Conservation (phyloP, 345 rosid species). For the Arabidopsis arenosa region DNA sequence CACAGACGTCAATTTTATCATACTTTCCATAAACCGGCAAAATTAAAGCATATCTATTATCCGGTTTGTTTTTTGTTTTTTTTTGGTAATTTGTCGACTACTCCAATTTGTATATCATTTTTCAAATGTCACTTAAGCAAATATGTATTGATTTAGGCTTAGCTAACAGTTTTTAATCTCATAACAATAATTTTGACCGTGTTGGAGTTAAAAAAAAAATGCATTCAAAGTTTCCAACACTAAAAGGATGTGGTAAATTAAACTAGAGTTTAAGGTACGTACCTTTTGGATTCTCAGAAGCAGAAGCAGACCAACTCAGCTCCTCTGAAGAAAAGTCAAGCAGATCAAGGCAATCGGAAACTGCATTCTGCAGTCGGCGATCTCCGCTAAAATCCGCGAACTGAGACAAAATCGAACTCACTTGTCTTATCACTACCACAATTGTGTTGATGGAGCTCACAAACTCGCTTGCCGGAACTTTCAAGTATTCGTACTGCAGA, state of each 20-base stretch:
- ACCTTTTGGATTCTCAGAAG: constrained; percentile 70
- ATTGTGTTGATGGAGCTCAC: constrained; percentile 49
- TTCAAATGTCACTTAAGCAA: background rate
- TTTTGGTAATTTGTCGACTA: background rate
- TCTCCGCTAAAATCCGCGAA: constrained; percentile 55
- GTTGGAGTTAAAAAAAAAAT: background rate
- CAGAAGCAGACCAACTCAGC: constrained; percentile 68
- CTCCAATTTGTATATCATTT: background rate
- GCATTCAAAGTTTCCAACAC: constrained; percentile 3
- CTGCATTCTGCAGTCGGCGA: constrained; percentile 54
- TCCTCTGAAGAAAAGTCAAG: constrained; percentile 67
- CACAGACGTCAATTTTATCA: background rate
- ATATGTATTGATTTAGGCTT: background rate
- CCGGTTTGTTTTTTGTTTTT: background rate
- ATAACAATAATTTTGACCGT: background rate
- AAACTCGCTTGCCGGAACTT: constrained; percentile 56
- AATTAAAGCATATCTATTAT: background rate
- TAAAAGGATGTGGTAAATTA: background rate
- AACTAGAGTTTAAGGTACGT: constrained; percentile 6
- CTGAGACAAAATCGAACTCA: constrained; percentile 48
- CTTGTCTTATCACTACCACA: constrained; percentile 50
- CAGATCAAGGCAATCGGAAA: constrained; percentile 71
- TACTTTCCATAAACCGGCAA: background rate
- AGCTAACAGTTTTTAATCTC: background rate
- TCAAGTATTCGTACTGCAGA: constrained; percentile 45